Base-by-base conservation (phyloP, 345 rosid genomes). In the Euclidium syriacum region DNA sequence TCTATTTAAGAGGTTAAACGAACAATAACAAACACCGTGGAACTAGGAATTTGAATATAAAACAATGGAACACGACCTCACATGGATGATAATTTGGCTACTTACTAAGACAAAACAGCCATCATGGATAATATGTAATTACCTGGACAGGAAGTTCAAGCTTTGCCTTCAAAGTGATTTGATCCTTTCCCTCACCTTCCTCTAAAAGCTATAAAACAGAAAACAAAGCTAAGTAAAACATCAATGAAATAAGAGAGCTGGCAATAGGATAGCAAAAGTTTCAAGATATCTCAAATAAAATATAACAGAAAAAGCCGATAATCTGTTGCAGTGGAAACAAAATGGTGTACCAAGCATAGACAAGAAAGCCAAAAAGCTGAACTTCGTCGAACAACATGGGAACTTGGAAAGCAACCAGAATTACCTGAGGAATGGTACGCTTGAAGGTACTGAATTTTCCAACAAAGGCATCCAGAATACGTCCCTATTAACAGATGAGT, bases 61-160 rank as follows among this genome's bases (percentile, higher is more conserved):
- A 24, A 68, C 38, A 36, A 44, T 30, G 34, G 54, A 27, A 70
- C 16, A 62, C 15, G 1, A 62, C 38, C 43, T 54, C 68, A 44
- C 14, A 52, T 61, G 42, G 25, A 32, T 20, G 26, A 27, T 29
- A 52, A 18, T 23, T 68, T 52, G 51, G 63, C 68, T 26, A 62
- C 42, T 62, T 40, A 32, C 17, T 44, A 34, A 46, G 6, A 54
- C 12, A 52, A 18, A 24, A 61, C 52, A 24, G 49, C 32, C 54
- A 36, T 53, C 43, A 34, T 54, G 29, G 52, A 16, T 27, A 46
- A 30, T n/a, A 58, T 16, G 53, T 36, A 72, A 65, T 62, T 74
- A 94, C 99, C 97, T 90, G 97, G 71, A 85, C 91, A 25, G 99
- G 97, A 58, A 94, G 95, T 77, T 94, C 99, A 79, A 94, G 97